Evolutionary conservation across 1,284 basidiomycete species (phyloP), one percentile per base, ranked within the genome.

Genomic region (Blastosporella zonata): DNA sequence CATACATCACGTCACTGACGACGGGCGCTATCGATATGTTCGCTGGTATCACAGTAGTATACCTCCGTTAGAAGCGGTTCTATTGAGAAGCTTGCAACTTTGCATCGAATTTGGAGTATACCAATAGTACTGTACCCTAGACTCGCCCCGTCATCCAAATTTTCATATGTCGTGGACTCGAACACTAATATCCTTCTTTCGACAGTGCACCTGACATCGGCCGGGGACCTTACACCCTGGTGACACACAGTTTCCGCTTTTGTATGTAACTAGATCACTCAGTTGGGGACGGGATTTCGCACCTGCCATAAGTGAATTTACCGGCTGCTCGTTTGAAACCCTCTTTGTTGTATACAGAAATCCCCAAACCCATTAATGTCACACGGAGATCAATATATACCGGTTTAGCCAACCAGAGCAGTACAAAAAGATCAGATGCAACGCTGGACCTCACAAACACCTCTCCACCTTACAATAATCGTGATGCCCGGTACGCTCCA

Each of bases 391-490:
- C 41, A 45, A 50, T 38, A 12, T 17, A 40, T 35, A 20, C 35
- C 47, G 29, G 46, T 27, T 45, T 43, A 46, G 21, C 21, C 10
- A 37, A 23, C 28, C n/a, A 27, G 36, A 50, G 37, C 27, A 44
- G 35, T 58, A 57, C 57, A 58, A 57, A 58, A n/a, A 58, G 51
- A 53, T 39, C 33, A 13, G 23, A 18, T 28, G 15, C 25, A 29
- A 17, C 15, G 37, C 34, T 17, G 6, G 20, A 13, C 25, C 29
- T 15, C 13, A 46, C 23, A 29, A 31, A 17, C 27, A 20, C 39
- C 18, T 41, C 15, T 15, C 21, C 13, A 31, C 23, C 22, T 38
- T n/a, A 18, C 9, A 25, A 13, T 27, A n/a, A 31, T 44, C 29
- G 10, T 28, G 10, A 47, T 46, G 39, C 40, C 43, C 28, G 34